A percentile compares a stretch with the other conserved stretches of the same genome.
Conservation (phyloP, 768 basidiomycete genomes). For the Dictyophora rubrovolvata region DNA sequence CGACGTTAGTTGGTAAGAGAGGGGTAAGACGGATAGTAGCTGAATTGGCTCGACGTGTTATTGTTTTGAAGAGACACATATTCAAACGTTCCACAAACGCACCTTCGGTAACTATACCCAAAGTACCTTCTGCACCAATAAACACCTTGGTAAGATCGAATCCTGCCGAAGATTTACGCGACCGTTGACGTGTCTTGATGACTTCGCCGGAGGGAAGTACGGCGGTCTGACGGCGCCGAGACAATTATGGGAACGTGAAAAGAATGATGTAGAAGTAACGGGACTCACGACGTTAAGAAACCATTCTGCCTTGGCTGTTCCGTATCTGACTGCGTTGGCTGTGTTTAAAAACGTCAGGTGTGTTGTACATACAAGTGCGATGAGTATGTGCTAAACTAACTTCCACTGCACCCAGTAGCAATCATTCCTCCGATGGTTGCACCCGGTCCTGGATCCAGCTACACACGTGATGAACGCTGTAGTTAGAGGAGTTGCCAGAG, state of each 20-base stretch:
- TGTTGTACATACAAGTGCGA: too few species aligned
- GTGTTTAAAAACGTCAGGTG: too few species aligned
- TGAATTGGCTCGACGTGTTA: too few species aligned
- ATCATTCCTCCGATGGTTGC: slow-evolving; percentile 84
- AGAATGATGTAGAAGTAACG: not conserved
- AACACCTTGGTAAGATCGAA: slow-evolving; percentile 81
- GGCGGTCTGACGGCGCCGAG: slow-evolving; percentile 49
- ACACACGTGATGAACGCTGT: not conserved
- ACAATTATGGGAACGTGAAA: not conserved
- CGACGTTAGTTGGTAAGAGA: slow-evolving; percentile 71
- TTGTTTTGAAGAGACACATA: too few species aligned
- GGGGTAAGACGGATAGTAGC: slow-evolving; percentile 79
- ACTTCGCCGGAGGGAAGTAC: slow-evolving; percentile 84
- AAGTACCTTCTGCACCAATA: slow-evolving; percentile 68
- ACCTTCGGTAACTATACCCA: slow-evolving; percentile 88
- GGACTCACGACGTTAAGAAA: slow-evolving; percentile 66
- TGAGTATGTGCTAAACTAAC: slow-evolving; percentile 28
- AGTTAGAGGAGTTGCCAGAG: not conserved
- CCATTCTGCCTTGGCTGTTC: slow-evolving; percentile 86
- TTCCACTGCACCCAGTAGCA: slow-evolving; percentile 80
- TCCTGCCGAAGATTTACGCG: slow-evolving; percentile 80
- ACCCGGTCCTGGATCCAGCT: slow-evolving; percentile 70
- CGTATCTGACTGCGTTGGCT: slow-evolving; percentile 80
- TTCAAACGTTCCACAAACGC: too few species aligned
- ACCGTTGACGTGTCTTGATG: slow-evolving; percentile 74